Percentiles rank a stretch among this genome's conserved stretches.
phyloP scores from a whole-genome alignment of 2,329 filamentous ascomycete species.

The Cladosporium colombiae region DNA sequence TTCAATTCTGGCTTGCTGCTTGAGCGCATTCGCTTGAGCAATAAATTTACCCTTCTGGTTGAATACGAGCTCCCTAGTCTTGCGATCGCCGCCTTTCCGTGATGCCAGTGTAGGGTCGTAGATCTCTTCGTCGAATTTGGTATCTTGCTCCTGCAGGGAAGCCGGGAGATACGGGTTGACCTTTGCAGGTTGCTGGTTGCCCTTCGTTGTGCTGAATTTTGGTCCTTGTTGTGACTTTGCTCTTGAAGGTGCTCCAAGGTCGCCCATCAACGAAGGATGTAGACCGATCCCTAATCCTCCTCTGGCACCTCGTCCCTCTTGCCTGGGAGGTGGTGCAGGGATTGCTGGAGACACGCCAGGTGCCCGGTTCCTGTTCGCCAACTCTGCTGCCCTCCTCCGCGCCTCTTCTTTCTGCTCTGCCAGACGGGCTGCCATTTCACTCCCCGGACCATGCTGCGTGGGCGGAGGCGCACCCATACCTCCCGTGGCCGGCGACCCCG shows the following conservation, averaged over 20 bases:
- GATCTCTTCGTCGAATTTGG: conserved; percentile 70
- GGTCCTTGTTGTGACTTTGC: conserved; percentile 48
- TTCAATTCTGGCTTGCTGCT: conserved; percentile 84
- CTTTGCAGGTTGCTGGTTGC: conserved; percentile 53
- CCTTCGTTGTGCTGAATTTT: conserved; percentile 57
- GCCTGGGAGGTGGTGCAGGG: conserved; percentile 46
- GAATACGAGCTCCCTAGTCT: conserved; percentile 78
- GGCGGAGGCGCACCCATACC: conserved; percentile 10
- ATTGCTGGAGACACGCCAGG: conserved; percentile 14
- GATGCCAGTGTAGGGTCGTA: conserved; percentile 70
- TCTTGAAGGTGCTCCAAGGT: conserved; percentile 42
- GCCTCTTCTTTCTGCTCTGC: conserved; percentile 19
- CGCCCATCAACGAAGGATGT: conserved; percentile 69
- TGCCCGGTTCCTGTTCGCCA: background rate
- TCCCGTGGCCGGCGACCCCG: conserved; percentile 23
- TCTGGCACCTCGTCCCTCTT: conserved; percentile 54
- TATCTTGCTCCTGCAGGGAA: conserved; percentile 43
- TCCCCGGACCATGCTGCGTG: conserved; percentile 1
- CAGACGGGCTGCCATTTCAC: conserved; percentile 20
- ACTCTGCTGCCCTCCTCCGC: conserved; percentile 15
- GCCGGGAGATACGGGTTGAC: conserved; percentile 43
- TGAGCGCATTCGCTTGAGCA: conserved; percentile 84
- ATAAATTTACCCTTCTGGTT: conserved; percentile 98
- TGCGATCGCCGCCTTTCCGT: conserved; percentile 63
- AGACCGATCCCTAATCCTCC: conserved; percentile 75